Evolutionary conservation across 768 basidiomycete species (phyloP).

Genomic region (Leccinum sublutescens): DNA sequence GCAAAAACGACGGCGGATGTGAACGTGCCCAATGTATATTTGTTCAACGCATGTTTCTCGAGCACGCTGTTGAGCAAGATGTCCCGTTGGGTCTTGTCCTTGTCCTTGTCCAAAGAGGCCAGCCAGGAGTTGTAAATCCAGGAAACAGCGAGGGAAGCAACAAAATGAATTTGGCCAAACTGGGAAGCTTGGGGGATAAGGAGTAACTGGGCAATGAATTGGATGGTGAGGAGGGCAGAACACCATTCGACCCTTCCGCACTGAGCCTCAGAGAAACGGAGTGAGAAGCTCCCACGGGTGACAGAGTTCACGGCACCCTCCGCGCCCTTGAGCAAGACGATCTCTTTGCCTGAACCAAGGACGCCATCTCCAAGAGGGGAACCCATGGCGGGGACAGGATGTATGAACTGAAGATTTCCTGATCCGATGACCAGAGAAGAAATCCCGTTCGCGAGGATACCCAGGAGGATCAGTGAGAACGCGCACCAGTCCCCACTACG

Average conservation of each 20-base stretch:
- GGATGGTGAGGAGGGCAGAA: conserved; percentile 19
- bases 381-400: conserved; percentile 11
- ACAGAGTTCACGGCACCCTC: conserved; percentile 10
- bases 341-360: background rate
- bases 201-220: conserved; percentile 28
- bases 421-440: conserved; percentile 23
- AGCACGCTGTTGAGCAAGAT: conserved; percentile 1
- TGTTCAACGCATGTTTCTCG: background rate
- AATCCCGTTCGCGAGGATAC: conserved; percentile 22
- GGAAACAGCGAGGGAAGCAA: conserved; percentile 23
- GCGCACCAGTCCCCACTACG: conserved; percentile 23
- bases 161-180: conserved; percentile 28
- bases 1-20: conserved; percentile 19
- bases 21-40: conserved; percentile 13
- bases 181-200: conserved; percentile 15
- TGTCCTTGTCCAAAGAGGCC: conserved; percentile 29
- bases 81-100: conserved; percentile 12
- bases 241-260: conserved; percentile 1
- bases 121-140: conserved; percentile 26
- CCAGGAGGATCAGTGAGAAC: conserved; percentile 25
- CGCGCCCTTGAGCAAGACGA: background rate
- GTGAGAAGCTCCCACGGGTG: conserved; percentile 3
- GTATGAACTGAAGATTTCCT: conserved; percentile 15
- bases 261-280: background rate
- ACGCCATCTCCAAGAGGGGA: conserved; percentile 27